Conservation (phyloP, 441 rosid genomes). For the Raphanus hybrid region DNA sequence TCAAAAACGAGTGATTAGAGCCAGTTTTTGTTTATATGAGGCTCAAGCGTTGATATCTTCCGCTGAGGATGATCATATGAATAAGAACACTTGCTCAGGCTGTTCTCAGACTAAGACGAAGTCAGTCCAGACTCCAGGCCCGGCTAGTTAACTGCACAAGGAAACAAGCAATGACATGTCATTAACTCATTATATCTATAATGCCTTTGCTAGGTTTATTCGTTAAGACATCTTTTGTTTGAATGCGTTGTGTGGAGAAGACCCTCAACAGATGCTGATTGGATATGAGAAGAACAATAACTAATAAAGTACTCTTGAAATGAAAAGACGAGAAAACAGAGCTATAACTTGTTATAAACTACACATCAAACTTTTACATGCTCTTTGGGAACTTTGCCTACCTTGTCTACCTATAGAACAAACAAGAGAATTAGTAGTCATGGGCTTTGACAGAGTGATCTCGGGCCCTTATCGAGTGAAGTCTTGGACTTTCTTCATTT, state of each 20-base stretch:
- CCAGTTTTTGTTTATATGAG: constrained; percentile 49
- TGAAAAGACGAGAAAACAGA: neutral
- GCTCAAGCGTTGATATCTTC: constrained; percentile 76
- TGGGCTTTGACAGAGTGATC: neutral
- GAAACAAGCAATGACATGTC: constrained; percentile 68
- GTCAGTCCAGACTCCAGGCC: constrained; percentile 45
- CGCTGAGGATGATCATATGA: constrained; percentile 46
- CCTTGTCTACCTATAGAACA: no score
- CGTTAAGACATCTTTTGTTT: no score
- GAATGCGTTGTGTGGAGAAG: no score
- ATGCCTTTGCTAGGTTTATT: constrained; percentile 16
- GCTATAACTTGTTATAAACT: no score
- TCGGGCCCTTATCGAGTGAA: neutral
- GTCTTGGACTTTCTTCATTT: neutral
- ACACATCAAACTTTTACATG: no score
- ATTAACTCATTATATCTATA: constrained; percentile 47
- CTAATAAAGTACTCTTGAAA: neutral
- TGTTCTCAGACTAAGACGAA: constrained; percentile 54
- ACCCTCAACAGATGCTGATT: neutral
- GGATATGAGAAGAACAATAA: neutral
- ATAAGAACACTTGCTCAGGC: constrained; percentile 62
- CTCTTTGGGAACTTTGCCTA: no score
- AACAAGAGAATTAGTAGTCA: no score
- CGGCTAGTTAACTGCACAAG: constrained; percentile 21
- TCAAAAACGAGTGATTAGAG: constrained; percentile 43